Conservation (phyloP, 2,329 filamentous ascomycete genomes). For the Akanthomyces dipterigenus region DNA sequence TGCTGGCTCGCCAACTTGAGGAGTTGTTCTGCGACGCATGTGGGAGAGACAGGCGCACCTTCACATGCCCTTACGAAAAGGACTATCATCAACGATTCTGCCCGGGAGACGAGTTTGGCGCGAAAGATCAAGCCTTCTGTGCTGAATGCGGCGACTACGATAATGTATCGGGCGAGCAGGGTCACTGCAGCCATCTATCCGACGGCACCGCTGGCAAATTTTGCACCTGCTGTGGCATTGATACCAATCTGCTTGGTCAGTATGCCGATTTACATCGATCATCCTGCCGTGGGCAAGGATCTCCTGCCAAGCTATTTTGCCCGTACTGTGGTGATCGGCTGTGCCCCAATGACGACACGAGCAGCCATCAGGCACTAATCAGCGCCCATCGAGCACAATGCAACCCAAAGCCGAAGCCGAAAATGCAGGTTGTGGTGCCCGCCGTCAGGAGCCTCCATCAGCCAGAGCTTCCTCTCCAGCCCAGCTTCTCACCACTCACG, state of each 20-base stretch:
- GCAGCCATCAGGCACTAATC: background rate
- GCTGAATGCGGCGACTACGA: conserved; percentile 8
- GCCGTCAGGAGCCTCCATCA: background rate
- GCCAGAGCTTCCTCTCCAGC: background rate
- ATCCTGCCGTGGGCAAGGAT: background rate
- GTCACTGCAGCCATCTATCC: background rate
- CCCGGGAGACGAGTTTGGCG: background rate
- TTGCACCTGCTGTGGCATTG: background rate
- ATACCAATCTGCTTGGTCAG: background rate
- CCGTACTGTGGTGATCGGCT: background rate
- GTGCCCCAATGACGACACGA: background rate
- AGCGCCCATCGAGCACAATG: background rate
- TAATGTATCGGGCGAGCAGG: background rate
- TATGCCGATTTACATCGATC: background rate
- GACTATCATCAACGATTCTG: conserved; percentile 11
- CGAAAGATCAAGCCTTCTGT: conserved; percentile 13
- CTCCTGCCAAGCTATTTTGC: background rate
- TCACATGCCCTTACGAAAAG: conserved; percentile 6
- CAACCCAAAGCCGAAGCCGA: background rate
- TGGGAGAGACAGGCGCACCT: background rate
- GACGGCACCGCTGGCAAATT: background rate
- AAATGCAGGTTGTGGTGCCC: background rate
- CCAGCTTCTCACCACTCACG: background rate
- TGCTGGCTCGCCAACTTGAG: background rate
- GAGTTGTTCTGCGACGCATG: background rate